Percentiles rank a stretch among this genome's conserved stretches.
These are phyloP conservation scores for Dendrobium huoshanense DNA, from an alignment of 106 monocot species.

Conservation along the genomic window DNA sequence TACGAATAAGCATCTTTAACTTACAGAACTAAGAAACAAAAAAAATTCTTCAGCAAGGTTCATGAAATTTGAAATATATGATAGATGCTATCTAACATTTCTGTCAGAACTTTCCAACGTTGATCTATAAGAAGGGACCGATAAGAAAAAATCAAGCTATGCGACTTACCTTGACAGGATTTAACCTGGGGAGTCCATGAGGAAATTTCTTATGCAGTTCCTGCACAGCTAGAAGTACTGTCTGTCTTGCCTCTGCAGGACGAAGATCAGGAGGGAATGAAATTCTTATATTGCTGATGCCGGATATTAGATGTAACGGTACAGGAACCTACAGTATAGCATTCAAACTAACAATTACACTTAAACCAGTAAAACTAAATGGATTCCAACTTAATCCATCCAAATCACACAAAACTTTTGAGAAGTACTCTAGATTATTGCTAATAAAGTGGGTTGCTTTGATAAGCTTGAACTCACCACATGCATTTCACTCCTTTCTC, in stretches of 20 bases:
- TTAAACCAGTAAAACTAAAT: neutral
- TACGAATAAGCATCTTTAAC: neutral
- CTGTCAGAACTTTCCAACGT: neutral
- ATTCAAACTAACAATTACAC: neutral
- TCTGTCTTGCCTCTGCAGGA: conserved; percentile 87
- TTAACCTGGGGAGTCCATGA: conserved; percentile 73
- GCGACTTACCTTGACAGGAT: conserved; percentile 76
- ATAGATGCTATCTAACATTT: too few relatives aligned
- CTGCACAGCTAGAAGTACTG: conserved; percentile 78
- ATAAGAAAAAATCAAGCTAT: neutral
- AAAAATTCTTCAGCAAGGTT: neutral
- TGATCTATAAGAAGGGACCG: neutral
- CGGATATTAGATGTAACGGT: conserved; percentile 68
- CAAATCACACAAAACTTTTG: conserved; percentile 8
- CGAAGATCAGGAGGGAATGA: conserved; percentile 85
- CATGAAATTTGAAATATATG: neutral
- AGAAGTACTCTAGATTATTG: conserved; percentile 29
- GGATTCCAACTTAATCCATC: conserved; percentile 5
- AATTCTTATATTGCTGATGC: conserved; percentile 82
- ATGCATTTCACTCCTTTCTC: conserved; percentile 97
- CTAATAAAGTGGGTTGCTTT: conserved; percentile 20
- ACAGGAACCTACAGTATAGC: conserved; percentile 68
- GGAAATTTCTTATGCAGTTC: conserved; percentile 75
- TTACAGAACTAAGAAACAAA: neutral
- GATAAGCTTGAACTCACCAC: conserved; percentile 88